phyloP scores from a whole-genome alignment of 805 yeast genomes.

The Ascoidea tarda region DNA sequence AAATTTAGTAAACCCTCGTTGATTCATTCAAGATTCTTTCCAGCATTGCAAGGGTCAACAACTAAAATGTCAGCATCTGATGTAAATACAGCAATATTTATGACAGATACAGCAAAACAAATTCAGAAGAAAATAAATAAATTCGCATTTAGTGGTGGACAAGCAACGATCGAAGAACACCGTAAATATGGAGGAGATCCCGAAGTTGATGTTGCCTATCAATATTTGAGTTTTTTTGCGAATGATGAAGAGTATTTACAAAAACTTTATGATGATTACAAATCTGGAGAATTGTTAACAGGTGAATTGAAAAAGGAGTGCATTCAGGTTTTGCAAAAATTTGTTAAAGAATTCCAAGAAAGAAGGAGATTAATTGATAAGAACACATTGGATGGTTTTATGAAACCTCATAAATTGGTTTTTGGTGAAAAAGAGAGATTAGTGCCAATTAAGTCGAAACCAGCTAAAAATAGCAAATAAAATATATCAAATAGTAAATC shows the following conservation, averaged over 20 bases:
- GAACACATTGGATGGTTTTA: constrained; percentile 46
- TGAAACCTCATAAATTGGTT: constrained; percentile 72
- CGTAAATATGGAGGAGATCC: constrained; percentile 85
- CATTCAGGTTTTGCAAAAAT: constrained; percentile 65
- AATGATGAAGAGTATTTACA: constrained; percentile 76
- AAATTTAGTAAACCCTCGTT: constrained; percentile 84
- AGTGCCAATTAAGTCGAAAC: constrained; percentile 51
- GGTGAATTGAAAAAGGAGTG: constrained; percentile 90
- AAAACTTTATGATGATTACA: constrained; percentile 48
- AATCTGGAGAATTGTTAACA: constrained; percentile 68
- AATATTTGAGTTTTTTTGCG: constrained; percentile 78
- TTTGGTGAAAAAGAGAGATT: constrained; percentile 64
- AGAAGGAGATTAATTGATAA: constrained; percentile 56
- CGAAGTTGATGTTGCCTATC: constrained; percentile 90
- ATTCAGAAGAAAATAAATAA: constrained; percentile 91
- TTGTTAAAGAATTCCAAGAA: constrained; percentile 72
- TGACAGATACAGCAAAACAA: constrained; percentile 90
- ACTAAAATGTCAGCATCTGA: constrained; percentile 96
- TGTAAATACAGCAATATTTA: constrained; percentile 79
- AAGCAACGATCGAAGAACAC: constrained; percentile 79
- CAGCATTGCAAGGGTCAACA: constrained; percentile 92
- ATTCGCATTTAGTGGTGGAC: constrained; percentile 94
- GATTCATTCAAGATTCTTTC: constrained; percentile 92
- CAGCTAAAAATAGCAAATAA: constrained; percentile 22
- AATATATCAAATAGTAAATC: constrained; percentile 6